Base-by-base conservation (phyloP, 129 eudicot species). In the Helianthus tuberosus region DNA sequence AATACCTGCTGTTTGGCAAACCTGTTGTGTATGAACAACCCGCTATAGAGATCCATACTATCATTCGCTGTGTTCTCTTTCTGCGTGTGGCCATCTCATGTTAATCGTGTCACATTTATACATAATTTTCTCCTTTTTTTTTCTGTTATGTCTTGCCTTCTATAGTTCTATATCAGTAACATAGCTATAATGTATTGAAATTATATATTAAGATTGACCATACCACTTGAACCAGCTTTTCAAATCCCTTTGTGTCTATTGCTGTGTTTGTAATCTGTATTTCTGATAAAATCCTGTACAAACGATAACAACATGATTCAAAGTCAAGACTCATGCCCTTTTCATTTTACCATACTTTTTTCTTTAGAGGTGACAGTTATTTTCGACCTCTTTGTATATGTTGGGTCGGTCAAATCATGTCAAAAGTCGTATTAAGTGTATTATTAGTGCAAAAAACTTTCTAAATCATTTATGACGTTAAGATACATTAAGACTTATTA, bases 181-280 rank as follows among this genome's bases (percentile, higher is more conserved):
- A 36, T 52, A 29, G 12, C 20, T 6, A 27, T 55, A 25, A 11
- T 44, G 61, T 57, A 46, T 67, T n/a, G 15, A 51, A 70, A 41
- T 32, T 48, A n/a, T n/a, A n/a, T n/a, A n/a, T n/a, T n/a, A n/a
- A n/a, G n/a, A n/a, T n/a, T n/a, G n/a, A n/a, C n/a, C 71, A 11
- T 84, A 87, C 96, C 93, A 87, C 81, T 85, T 85, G 81, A 76
- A 87, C 74, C 35, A 90, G 88, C 81, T 83, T 90, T 83, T 90
- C 86, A 51, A 84, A 89, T 14, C 88, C 87, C 75, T 82, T 83
- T 6, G 96, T 89, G 84, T 87, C 96, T 23, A 89, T 89, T 1
- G 92, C 73, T 11, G 96, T 87, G 69, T 84, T 76, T 35, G 71
- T 78, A 59, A 87, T 79, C 47, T 84, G 84, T 88, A 90, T 75